These are phyloP conservation scores for Pseudogymnoascus verrucosus DNA, from an alignment of 2,329 filamentous ascomycete genomes.

Conservation along the genomic window DNA sequence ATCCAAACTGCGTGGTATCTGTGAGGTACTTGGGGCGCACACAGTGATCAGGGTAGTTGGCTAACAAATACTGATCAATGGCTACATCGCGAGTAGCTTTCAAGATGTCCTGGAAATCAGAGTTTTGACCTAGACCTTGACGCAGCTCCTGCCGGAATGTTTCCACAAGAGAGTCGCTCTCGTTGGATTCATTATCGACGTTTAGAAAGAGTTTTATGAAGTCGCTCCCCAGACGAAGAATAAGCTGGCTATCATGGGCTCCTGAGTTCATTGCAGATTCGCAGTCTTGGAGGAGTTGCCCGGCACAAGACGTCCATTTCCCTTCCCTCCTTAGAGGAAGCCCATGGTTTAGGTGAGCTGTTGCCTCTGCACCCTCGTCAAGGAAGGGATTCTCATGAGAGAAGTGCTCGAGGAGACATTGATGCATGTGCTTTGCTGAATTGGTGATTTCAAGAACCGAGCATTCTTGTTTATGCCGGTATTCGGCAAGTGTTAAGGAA, in stretches of 20 bases:
- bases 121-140: no score
- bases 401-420: not conserved
- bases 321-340: not conserved
- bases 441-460: not conserved
- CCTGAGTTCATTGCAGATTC: not conserved
- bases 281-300: not conserved
- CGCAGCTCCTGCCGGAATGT: no score
- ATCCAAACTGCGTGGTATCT: not conserved
- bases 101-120: no score
- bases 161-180: no score
- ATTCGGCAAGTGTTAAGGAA: not conserved
- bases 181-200: not conserved
- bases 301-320: not conserved
- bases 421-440: not conserved
- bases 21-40: no score
- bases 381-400: not conserved
- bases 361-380: not conserved
- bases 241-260: not conserved
- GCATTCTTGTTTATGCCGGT: not conserved
- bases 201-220: not conserved
- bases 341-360: not conserved
- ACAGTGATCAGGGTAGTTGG: no score
- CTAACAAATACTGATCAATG: no score
- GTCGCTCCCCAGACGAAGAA: not conserved
- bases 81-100: no score